Evolutionary conservation across 441 rosid species (phyloP).

Genomic region (Geranium incanum): DNA sequence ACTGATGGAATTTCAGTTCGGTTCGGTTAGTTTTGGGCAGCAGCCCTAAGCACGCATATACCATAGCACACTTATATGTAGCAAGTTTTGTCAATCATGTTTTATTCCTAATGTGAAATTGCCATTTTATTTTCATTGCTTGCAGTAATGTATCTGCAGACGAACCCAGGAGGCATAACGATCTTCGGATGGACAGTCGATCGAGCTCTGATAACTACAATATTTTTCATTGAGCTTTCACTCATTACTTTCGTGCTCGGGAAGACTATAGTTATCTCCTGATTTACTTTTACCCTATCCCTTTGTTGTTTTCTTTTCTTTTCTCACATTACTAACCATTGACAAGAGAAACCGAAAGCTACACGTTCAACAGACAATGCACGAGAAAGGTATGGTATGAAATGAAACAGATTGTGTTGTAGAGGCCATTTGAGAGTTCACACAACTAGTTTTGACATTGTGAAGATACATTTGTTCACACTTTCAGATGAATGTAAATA

Average conservation of each 20-base stretch:
- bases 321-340: too few relatives aligned
- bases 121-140: constrained; percentile 2
- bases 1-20: too few relatives aligned
- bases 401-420: background rate
- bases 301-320: background rate
- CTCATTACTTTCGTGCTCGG: constrained; percentile 81
- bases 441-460: background rate
- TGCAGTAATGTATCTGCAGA: constrained; percentile 77
- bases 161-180: constrained; percentile 89
- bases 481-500: background rate
- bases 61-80: background rate
- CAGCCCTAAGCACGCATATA: background rate
- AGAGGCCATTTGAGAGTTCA: background rate
- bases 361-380: background rate
- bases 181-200: constrained; percentile 88
- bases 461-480: background rate
- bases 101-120: background rate
- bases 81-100: background rate
- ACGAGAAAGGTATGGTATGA: background rate
- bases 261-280: constrained; percentile 47
- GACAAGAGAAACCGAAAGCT: too few relatives aligned
- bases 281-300: background rate
- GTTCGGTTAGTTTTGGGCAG: too few relatives aligned
- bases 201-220: constrained; percentile 64
- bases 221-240: constrained; percentile 76